Conservation (phyloP, 192 early-diverging fungal genomes). For the Coemansia furcata region DNA sequence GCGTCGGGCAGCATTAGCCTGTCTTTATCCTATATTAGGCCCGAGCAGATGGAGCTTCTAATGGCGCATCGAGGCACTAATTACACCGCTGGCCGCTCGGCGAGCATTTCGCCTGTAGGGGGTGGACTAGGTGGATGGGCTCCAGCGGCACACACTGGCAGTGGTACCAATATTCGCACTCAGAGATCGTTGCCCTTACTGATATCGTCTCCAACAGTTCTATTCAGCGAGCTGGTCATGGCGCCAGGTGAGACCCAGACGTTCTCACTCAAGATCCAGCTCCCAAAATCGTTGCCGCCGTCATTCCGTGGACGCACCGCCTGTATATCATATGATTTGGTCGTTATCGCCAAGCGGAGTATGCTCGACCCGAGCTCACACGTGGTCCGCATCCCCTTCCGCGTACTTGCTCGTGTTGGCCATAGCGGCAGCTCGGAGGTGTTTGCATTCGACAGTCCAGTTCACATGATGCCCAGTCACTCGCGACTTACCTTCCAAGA, state of each 20-base stretch:
- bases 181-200: constrained; percentile 33
- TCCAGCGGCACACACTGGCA: constrained; percentile 12
- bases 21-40: constrained; percentile 33
- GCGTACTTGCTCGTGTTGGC: constrained; percentile 29
- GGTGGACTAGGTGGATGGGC: constrained; percentile 41
- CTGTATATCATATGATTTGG: constrained; percentile 43
- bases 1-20: constrained; percentile 38
- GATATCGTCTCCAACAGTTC: constrained; percentile 33
- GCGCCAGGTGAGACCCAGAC: constrained; percentile 49
- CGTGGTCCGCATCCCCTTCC: constrained; percentile 44
- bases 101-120: constrained; percentile 22
- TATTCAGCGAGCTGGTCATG: constrained; percentile 50
- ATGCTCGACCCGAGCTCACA: constrained; percentile 42
- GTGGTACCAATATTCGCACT: constrained; percentile 9
- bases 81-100: not conserved
- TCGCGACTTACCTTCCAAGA: constrained; percentile 34
- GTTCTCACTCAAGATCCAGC: constrained; percentile 34
- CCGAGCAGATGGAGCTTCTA: constrained; percentile 46
- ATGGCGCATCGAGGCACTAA: constrained; percentile 28
- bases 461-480: constrained; percentile 29
- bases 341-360: constrained; percentile 42
- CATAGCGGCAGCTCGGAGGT: not conserved
- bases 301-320: constrained; percentile 44
- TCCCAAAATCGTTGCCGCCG: constrained; percentile 40
- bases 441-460: constrained; percentile 28